Evolutionary conservation across 2,329 filamentous ascomycete species (phyloP).

Genomic region (Colletotrichum lupini): DNA sequence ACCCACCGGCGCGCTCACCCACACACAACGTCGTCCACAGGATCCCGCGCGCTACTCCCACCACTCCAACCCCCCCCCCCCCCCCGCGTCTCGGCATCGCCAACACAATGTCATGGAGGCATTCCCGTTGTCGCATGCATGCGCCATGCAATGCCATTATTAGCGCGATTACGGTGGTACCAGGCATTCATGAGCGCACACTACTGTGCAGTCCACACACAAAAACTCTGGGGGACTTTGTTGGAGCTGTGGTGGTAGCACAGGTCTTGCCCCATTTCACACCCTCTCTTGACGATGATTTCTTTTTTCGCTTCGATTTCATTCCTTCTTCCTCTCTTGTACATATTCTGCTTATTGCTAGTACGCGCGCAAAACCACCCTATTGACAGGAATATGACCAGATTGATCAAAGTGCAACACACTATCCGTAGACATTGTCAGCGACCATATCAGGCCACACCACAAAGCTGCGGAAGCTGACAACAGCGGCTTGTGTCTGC

Average conservation of each 20-base stretch:
- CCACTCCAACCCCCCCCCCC: too few species aligned
- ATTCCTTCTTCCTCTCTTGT: background rate
- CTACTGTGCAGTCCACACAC: background rate
- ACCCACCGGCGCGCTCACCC: too few species aligned
- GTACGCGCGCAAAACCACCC: background rate
- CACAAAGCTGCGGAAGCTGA: background rate
- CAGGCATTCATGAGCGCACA: background rate
- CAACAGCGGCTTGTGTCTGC: background rate
- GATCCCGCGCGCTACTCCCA: too few species aligned
- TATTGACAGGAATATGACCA: background rate
- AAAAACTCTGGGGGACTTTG: background rate
- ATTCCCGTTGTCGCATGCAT: conserved; percentile 14
- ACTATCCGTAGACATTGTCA: background rate
- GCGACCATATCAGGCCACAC: background rate
- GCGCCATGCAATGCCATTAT: conserved; percentile 18
- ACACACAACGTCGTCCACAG: too few species aligned
- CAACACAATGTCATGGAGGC: background rate
- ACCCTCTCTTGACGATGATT: conserved; percentile 4
- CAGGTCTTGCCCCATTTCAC: background rate
- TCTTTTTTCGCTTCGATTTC: background rate
- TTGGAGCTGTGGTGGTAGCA: background rate
- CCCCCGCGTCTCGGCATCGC: background rate
- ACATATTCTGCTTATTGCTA: background rate
- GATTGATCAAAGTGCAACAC: background rate
- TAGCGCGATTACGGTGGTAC: background rate